Percentiles rank a stretch among this genome's conserved stretches.
Evolutionary conservation across 768 basidiomycete species (phyloP).

Genomic region (Lanmaoa rubissima): DNA sequence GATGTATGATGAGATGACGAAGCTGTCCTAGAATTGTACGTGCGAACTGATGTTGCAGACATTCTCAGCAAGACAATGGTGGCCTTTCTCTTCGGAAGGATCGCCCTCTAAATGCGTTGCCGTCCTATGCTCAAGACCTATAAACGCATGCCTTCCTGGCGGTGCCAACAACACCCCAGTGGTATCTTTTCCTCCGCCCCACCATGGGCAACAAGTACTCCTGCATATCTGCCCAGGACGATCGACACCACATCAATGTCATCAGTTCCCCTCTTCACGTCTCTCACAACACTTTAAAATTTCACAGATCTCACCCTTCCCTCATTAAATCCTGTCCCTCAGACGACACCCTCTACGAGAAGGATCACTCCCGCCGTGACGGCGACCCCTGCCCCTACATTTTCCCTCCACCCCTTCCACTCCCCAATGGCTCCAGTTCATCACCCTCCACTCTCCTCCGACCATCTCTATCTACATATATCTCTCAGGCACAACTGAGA

Average conservation of each 20-base stretch:
- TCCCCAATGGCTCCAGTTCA: not conserved
- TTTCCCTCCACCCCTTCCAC: slow-evolving; percentile 1
- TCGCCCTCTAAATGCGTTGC: not conserved
- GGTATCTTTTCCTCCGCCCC: not conserved
- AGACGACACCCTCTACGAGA: slow-evolving; percentile 41
- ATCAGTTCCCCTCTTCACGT: slow-evolving; percentile 12
- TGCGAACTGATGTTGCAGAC: not conserved
- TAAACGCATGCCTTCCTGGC: slow-evolving; percentile 12
- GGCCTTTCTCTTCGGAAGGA: not conserved
- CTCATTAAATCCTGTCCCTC: slow-evolving; percentile 37
- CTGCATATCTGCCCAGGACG: slow-evolving; percentile 10
- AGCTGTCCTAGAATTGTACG: slow-evolving; percentile 1
- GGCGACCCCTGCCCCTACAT: slow-evolving; percentile 1
- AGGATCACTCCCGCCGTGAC: slow-evolving; percentile 16
- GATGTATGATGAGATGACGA: not conserved
- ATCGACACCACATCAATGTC: slow-evolving; percentile 3
- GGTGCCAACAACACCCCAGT: not conserved
- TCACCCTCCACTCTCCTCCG: not conserved
- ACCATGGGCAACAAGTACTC: slow-evolving; percentile 35
- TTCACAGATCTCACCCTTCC: slow-evolving; percentile 36
- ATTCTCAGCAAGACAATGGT: not conserved
- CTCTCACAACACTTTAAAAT: slow-evolving; percentile 41
- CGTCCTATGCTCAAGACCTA: slow-evolving; percentile 4
- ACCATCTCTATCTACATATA: slow-evolving; percentile 24
- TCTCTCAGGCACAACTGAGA: slow-evolving; percentile 22